These are phyloP conservation scores for Clarireedia sp. DNA, from an alignment of 2,329 filamentous ascomycete genomes.

Conservation along the genomic window DNA sequence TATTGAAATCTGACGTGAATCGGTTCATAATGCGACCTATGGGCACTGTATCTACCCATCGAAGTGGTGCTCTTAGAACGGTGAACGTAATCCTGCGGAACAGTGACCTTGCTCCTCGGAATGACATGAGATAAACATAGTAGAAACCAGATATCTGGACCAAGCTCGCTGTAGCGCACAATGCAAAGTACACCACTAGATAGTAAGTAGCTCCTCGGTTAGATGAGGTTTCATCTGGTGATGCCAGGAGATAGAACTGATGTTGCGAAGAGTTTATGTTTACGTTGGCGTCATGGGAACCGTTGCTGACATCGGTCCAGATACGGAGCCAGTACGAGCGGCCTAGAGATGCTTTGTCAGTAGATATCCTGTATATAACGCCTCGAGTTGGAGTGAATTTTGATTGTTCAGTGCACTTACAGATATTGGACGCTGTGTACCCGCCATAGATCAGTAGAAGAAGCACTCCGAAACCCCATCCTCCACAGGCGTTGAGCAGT, in stretches of 20 bases:
- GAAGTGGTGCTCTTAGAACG: constrained; percentile 60
- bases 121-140: constrained; percentile 53
- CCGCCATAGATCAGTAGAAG: constrained; percentile 2
- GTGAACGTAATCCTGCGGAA: constrained; percentile 58
- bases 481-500: constrained; percentile 7
- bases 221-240: not conserved
- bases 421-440: not conserved
- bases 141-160: constrained; percentile 39
- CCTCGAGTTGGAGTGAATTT: too few relatives aligned
- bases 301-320: constrained; percentile 1
- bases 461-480: not conserved
- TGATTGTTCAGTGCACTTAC: not conserved
- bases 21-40: constrained; percentile 67
- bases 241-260: not conserved
- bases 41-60: constrained; percentile 71
- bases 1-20: constrained; percentile 61
- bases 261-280: too few relatives aligned
- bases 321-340: constrained; percentile 9
- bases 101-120: constrained; percentile 56
- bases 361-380: too few relatives aligned
- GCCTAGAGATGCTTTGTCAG: not conserved
- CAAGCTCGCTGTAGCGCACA: not conserved
- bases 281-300: too few relatives aligned
- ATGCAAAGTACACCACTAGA: constrained; percentile 4
- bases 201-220: constrained; percentile 5